Conservation (phyloP, 306 rosid species). For the Cucumis cinereus region DNA sequence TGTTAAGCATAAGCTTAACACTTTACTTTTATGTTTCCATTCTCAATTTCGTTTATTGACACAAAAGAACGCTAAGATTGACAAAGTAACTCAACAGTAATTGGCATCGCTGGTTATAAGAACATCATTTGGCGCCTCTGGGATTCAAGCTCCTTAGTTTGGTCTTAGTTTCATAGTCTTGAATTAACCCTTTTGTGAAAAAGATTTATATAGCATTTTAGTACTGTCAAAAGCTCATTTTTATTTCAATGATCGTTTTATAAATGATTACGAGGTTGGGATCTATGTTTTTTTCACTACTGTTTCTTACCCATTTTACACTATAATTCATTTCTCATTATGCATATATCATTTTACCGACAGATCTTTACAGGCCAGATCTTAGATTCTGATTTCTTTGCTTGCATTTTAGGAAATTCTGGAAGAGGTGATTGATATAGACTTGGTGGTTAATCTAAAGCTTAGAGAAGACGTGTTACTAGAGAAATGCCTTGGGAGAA, state of each 20-base stretch:
- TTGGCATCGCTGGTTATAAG: background rate
- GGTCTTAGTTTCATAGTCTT: background rate
- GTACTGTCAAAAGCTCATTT: background rate
- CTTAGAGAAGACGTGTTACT: slow-evolving; percentile 78
- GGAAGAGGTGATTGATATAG: slow-evolving; percentile 78
- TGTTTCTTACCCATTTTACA: background rate
- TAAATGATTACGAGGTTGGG: background rate
- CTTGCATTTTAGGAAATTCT: slow-evolving; percentile 55
- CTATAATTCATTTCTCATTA: background rate
- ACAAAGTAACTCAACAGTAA: too few species aligned
- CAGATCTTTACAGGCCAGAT: background rate
- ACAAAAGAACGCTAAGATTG: background rate
- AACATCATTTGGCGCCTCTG: background rate
- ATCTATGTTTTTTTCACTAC: background rate
- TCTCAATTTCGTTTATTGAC: background rate
- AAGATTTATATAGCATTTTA: background rate
- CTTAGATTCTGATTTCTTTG: background rate
- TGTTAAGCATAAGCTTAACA: background rate
- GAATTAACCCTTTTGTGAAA: background rate
- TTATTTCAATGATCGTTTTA: background rate
- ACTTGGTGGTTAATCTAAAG: slow-evolving; percentile 81
- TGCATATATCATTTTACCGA: background rate
- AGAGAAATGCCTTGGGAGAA: slow-evolving; percentile 89
- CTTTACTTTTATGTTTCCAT: background rate
- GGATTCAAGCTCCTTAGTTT: background rate